phyloP scores from a whole-genome alignment of 768 basidiomycete species.

The Hygrophoropsis aurantiaca region DNA sequence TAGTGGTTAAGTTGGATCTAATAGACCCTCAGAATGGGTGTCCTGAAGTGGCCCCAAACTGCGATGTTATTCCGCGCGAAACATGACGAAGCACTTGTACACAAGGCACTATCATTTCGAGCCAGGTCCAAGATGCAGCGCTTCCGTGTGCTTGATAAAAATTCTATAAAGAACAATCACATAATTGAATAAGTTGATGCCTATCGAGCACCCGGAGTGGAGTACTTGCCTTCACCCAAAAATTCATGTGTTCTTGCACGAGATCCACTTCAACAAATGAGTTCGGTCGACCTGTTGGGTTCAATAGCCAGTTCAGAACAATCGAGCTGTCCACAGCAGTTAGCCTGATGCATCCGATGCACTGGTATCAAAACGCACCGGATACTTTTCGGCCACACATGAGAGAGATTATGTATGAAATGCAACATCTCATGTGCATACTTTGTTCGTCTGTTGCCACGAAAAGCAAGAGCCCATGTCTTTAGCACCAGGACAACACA shows the following conservation, averaged over 20 bases:
- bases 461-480: slow-evolving; percentile 8
- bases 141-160: slow-evolving; percentile 26
- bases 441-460: slow-evolving; percentile 20
- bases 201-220: background rate
- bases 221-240: slow-evolving; percentile 26
- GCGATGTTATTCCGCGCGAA: slow-evolving; percentile 12
- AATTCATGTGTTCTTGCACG: slow-evolving; percentile 35
- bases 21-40: too few species aligned
- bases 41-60: slow-evolving; percentile 18
- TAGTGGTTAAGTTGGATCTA: too few species aligned
- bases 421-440: slow-evolving; percentile 31
- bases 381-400: slow-evolving; percentile 25
- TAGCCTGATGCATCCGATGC: background rate
- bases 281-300: slow-evolving; percentile 27
- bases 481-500: slow-evolving; percentile 22
- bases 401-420: slow-evolving; percentile 24
- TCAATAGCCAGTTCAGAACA: slow-evolving; percentile 30
- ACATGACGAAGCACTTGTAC: slow-evolving; percentile 21
- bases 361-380: slow-evolving; percentile 12
- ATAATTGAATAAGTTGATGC: background rate
- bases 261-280: slow-evolving; percentile 29
- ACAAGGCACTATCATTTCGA: slow-evolving; percentile 23
- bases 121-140: slow-evolving; percentile 28
- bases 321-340: slow-evolving; percentile 25
- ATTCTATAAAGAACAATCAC: slow-evolving; percentile 4